These are phyloP conservation scores for Aciculoconidium aculeatum DNA, from an alignment of 805 yeast species.

Conservation along the genomic window DNA sequence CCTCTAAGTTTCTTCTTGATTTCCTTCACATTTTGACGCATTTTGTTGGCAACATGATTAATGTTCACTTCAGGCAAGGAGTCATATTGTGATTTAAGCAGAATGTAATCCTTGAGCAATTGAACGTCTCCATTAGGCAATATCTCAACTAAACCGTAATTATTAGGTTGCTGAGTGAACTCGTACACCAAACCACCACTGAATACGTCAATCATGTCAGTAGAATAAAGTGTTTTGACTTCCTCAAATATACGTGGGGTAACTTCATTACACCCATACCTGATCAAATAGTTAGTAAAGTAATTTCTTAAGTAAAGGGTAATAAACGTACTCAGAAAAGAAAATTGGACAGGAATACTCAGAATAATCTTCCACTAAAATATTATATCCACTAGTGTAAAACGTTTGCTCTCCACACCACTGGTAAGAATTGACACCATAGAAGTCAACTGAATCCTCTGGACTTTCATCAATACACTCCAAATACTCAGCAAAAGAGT, in stretches of 20 bases:
- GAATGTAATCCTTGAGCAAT: constrained; percentile 38
- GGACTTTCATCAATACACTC: constrained; percentile 60
- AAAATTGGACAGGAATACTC: constrained; percentile 73
- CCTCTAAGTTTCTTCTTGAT: constrained; percentile 15
- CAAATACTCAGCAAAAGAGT: constrained; percentile 70
- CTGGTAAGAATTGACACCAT: constrained; percentile 77
- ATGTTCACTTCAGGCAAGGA: constrained; percentile 24
- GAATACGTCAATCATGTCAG: constrained; percentile 67
- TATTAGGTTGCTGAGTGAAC: constrained; percentile 70
- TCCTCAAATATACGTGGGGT: constrained; percentile 78
- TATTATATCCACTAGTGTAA: constrained; percentile 60
- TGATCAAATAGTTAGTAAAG: constrained; percentile 12
- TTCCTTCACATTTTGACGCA: constrained; percentile 19
- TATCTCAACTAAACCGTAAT: constrained; percentile 66
- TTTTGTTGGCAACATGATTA: constrained; percentile 16
- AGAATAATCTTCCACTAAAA: constrained; percentile 65
- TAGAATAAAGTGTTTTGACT: constrained; percentile 60
- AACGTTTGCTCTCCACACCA: constrained; percentile 89
- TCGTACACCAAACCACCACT: constrained; percentile 86
- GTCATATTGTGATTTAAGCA: constrained; percentile 40
- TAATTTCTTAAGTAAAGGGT: background rate
- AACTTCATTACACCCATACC: constrained; percentile 76
- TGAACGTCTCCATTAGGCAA: constrained; percentile 37
- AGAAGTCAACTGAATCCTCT: constrained; percentile 63
- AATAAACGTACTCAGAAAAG: constrained; percentile 63